Evolutionary conservation across 2,329 filamentous ascomycete genomes (phyloP).

Genomic region (Penicillium sp.): DNA sequence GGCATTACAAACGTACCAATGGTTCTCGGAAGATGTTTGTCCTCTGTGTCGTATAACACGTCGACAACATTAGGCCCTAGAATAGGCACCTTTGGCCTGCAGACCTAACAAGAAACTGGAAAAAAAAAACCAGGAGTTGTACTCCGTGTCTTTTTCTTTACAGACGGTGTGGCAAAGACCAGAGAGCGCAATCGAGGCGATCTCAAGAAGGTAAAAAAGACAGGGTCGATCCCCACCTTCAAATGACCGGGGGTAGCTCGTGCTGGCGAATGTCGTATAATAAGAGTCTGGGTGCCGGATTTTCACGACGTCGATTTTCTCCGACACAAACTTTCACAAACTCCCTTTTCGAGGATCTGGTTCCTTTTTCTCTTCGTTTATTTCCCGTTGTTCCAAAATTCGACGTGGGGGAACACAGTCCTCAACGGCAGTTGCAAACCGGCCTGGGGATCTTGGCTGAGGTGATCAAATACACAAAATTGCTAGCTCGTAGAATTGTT

Average conservation of each 20-base stretch:
- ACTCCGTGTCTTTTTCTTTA: background rate
- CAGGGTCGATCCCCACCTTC: background rate
- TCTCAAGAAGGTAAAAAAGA: background rate
- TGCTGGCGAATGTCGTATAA: background rate
- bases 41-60: constrained; percentile 33
- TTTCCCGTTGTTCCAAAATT: constrained; percentile 8
- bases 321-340: background rate
- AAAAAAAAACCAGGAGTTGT: constrained; percentile 17
- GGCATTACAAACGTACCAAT: constrained; percentile 28
- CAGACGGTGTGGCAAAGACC: background rate
- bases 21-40: constrained; percentile 35
- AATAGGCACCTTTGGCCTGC: constrained; percentile 22
- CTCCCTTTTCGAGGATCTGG: background rate
- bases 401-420: constrained; percentile 21
- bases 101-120: constrained; percentile 19
- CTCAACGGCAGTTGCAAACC: constrained; percentile 29
- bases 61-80: constrained; percentile 30
- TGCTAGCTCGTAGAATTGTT: background rate
- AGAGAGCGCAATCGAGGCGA: background rate
- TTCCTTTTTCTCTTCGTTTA: constrained; percentile 7
- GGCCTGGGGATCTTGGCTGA: constrained; percentile 24
- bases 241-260: background rate
- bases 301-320: background rate
- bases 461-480: constrained; percentile 7
- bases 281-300: background rate